Conservation (phyloP, 148 eudicot species). For the Chenopodium formosanum region DNA sequence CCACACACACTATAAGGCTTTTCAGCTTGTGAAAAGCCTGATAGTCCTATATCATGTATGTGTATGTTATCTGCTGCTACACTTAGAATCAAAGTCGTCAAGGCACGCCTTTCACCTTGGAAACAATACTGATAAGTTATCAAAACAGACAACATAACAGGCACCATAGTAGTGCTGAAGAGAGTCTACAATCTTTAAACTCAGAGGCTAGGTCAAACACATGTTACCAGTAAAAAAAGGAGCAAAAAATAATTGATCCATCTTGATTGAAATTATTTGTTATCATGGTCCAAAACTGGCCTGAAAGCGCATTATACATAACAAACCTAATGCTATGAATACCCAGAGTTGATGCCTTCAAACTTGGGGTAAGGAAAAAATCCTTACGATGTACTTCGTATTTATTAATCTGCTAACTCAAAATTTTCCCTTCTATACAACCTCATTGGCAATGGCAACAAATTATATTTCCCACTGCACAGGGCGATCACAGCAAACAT, state of each 20-base stretch:
- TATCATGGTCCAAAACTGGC: too few relatives aligned
- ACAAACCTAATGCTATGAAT: neutral
- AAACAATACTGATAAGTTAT: too few relatives aligned
- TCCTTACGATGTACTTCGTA: too few relatives aligned
- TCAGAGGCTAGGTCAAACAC: neutral
- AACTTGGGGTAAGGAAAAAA: neutral
- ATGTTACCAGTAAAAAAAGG: neutral
- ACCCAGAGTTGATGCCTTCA: neutral
- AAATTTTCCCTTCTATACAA: conserved; percentile 14
- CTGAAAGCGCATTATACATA: neutral
- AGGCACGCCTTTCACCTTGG: too few relatives aligned
- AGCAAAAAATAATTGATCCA: neutral
- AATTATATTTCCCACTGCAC: neutral
- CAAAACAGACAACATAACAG: too few relatives aligned
- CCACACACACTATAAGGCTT: too few relatives aligned
- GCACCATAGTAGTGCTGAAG: too few relatives aligned
- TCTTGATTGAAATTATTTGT: neutral
- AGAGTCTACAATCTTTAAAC: too few relatives aligned
- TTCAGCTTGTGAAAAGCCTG: too few relatives aligned
- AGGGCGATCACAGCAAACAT: neutral
- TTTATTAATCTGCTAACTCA: neutral
- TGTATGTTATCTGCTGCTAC: too few relatives aligned
- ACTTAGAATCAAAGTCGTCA: too few relatives aligned
- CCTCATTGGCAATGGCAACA: conserved; percentile 1
- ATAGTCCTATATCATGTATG: too few relatives aligned